Evolutionary conservation across 345 rosid species (phyloP), one percentile per base, ranked within the genome.

Genomic region (Eucalyptus marginata): DNA sequence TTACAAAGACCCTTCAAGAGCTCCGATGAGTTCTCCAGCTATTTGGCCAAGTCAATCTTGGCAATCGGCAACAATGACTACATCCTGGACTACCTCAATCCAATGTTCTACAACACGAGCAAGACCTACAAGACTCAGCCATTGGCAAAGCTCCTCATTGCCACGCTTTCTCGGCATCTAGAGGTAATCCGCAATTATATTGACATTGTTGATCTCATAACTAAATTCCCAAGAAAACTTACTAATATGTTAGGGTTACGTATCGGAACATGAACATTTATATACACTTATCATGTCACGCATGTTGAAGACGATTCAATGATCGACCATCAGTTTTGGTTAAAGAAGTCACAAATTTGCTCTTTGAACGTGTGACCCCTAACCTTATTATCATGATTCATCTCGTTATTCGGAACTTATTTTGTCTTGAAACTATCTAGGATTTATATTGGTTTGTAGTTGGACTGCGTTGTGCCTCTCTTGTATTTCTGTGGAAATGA

Each of bases 51-150:
- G 86, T 92, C 95, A 3, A 90, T 93, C 33, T 88, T 88, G 18
- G 7, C 92, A 5, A 47, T 87, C 2, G 93, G 96, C 88, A 94
- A 89, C 36, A 94, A 93, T 5, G 93, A 94, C 88, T 90, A 90
- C 88, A n/a, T 94, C 59, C 59, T n/a, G 1, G 86, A 90, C 86
- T 87, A 90, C 87, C 86, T 87, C 86, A 68, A 59, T 11, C 56
- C 88, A 29, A 13, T 0, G 4, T 15, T 8, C 0, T 68, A 18
- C 76, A 49, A 62, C 68, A 62, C 68, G 2, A 62, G 33, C 68
- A 27, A 13, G 16, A 62, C 68, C 33, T 62, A 31, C 49, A 33
- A 86, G 58, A 92, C 93, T 18, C 90, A 52, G 17, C 71, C 49
- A 64, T 94, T 92, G 79, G 89, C 94, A n/a, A 90, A 90, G 17